These are phyloP conservation scores for Russula sp. DNA, from an alignment of 768 basidiomycete species.

Conservation along the genomic window DNA sequence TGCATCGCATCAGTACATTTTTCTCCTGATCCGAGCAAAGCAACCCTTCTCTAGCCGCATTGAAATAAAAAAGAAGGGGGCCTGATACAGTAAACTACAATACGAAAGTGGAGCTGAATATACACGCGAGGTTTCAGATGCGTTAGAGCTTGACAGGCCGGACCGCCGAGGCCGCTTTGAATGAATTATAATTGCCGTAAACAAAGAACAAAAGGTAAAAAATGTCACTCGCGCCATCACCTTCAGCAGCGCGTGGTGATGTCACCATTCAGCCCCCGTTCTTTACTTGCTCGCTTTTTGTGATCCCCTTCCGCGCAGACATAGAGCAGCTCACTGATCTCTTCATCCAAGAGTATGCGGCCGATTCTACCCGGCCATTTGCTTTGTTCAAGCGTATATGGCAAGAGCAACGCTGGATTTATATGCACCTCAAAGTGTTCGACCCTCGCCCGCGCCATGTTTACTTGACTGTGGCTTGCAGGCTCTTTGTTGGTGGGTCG, in stretches of 20 bases:
- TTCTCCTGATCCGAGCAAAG: no score
- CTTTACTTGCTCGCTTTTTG: slow-evolving; percentile 73
- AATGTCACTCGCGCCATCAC: slow-evolving; percentile 46
- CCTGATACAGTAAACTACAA: no score
- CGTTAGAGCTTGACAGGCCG: no score
- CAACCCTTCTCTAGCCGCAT: no score
- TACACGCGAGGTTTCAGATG: no score
- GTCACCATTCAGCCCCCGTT: slow-evolving; percentile 65
- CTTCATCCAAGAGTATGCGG: slow-evolving; percentile 45
- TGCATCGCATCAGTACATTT: no score
- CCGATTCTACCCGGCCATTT: slow-evolving; percentile 45
- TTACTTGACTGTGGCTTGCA: slow-evolving; percentile 52
- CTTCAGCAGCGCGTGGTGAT: slow-evolving; percentile 54
- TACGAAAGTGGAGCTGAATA: no score
- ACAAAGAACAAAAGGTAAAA: no score
- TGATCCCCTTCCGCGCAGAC: slow-evolving; percentile 59
- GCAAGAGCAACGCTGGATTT: slow-evolving; percentile 62
- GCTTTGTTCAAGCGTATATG: slow-evolving; percentile 66
- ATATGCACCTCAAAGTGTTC: slow-evolving; percentile 69
- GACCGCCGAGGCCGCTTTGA: no score
- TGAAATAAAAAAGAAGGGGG: no score
- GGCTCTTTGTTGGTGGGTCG: slow-evolving; percentile 61
- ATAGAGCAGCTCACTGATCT: slow-evolving; percentile 46
- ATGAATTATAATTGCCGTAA: no score
- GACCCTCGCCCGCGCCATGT: slow-evolving; percentile 59